Percentiles rank a stretch among this genome's conserved stretches.
phyloP scores from a whole-genome alignment of 768 basidiomycete genomes.

The Suillus plorans region DNA sequence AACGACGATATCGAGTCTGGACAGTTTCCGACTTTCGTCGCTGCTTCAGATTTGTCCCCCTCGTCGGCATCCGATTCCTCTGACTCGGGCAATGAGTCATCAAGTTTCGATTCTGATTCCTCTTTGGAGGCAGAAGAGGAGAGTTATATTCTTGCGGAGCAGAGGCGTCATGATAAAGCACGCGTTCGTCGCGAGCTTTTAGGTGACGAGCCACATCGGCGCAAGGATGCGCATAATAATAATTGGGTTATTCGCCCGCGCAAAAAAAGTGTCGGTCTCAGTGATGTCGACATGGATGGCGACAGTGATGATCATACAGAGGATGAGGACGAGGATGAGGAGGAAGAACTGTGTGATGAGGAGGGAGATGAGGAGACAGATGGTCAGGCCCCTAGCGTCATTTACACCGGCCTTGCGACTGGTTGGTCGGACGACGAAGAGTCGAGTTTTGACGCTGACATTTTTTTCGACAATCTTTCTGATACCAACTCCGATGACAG shows the following conservation, averaged over 20 bases:
- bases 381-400: slow-evolving; percentile 36
- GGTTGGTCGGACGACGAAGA: slow-evolving; percentile 82
- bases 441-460: slow-evolving; percentile 76
- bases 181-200: slow-evolving; percentile 61
- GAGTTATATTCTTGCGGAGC: slow-evolving; percentile 52
- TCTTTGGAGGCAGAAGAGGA: slow-evolving; percentile 64
- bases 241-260: slow-evolving; percentile 72
- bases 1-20: slow-evolving; percentile 34
- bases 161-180: slow-evolving; percentile 45
- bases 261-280: slow-evolving; percentile 65
- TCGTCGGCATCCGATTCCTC: slow-evolving; percentile 48
- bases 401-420: slow-evolving; percentile 65
- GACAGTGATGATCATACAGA: slow-evolving; percentile 58
- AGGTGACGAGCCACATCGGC: slow-evolving; percentile 48
- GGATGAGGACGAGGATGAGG: slow-evolving; percentile 55
- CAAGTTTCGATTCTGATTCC: slow-evolving; percentile 52
- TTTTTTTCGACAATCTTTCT: slow-evolving; percentile 80
- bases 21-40: slow-evolving; percentile 67
- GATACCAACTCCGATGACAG: slow-evolving; percentile 45
- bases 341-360: slow-evolving; percentile 35
- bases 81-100: slow-evolving; percentile 33
- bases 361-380: slow-evolving; percentile 49
- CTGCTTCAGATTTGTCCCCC: slow-evolving; percentile 57
- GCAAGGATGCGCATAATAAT: slow-evolving; percentile 42
- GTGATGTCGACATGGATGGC: slow-evolving; percentile 64